Evolutionary conservation across 768 basidiomycete genomes (phyloP).

Genomic region (Leccinum variicolor): DNA sequence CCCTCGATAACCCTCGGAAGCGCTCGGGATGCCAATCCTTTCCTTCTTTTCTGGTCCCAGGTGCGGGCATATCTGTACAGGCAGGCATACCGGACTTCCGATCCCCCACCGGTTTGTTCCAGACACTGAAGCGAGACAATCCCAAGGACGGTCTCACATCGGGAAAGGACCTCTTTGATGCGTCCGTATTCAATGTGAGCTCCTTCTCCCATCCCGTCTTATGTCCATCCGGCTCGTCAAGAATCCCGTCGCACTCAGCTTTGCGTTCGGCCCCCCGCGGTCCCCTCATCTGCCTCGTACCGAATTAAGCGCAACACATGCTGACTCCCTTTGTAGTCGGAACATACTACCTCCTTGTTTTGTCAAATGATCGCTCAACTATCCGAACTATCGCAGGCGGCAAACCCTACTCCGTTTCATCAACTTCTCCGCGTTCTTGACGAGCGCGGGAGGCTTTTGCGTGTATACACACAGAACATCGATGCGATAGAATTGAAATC

Average conservation of each 20-base stretch:
- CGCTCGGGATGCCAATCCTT: constrained; percentile 1
- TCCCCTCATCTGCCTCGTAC: not conserved
- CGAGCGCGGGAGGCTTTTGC: constrained; percentile 68
- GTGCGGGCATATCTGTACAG: constrained; percentile 84
- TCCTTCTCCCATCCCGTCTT: not conserved
- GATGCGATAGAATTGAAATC: constrained; percentile 84
- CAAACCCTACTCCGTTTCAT: constrained; percentile 82
- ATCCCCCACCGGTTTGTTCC: constrained; percentile 77
- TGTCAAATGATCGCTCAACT: constrained; percentile 89
- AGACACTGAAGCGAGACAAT: constrained; percentile 73
- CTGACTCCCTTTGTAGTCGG: constrained; percentile 49
- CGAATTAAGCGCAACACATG: constrained; percentile 5
- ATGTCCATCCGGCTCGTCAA: constrained; percentile 1
- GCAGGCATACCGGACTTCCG: constrained; percentile 91
- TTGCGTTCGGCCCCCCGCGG: not conserved
- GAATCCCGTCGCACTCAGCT: not conserved
- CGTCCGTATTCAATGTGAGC: constrained; percentile 81
- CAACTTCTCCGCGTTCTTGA: constrained; percentile 70
- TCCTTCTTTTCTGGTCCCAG: constrained; percentile 34
- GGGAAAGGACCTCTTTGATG: constrained; percentile 88
- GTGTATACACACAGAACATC: constrained; percentile 94
- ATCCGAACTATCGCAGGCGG: constrained; percentile 66
- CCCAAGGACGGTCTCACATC: constrained; percentile 66
- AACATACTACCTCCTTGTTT: constrained; percentile 70
- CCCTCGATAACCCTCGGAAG: constrained; percentile 11